Percentiles rank a stretch among this genome's conserved stretches.
Evolutionary conservation across 1,284 basidiomycete species (phyloP).

Genomic region (Marasmius fiardii): DNA sequence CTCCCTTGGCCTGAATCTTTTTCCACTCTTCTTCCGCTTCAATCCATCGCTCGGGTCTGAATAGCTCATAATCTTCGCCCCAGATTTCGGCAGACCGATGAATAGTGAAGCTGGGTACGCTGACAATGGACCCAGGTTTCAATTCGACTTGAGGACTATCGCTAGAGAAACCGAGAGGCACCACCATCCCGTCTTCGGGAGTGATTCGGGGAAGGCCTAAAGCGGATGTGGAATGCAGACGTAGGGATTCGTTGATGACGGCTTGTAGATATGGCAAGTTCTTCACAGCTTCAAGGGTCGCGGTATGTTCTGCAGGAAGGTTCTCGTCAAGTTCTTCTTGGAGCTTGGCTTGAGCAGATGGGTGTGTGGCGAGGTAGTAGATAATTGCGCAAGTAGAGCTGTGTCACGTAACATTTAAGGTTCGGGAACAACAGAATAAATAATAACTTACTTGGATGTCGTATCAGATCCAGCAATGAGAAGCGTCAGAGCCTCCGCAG

Average conservation of each 20-base stretch:
- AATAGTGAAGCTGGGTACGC: slow-evolving; percentile 39
- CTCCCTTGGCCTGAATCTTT: slow-evolving; percentile 9
- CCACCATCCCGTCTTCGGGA: slow-evolving; percentile 21
- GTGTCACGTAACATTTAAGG: slow-evolving; percentile 2
- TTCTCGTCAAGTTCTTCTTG: slow-evolving; percentile 19
- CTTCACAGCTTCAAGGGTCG: slow-evolving; percentile 22
- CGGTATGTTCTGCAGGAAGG: slow-evolving; percentile 11
- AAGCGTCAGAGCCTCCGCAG: slow-evolving; percentile 28
- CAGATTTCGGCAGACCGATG: slow-evolving; percentile 41
- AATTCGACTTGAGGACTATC: slow-evolving; percentile 37
- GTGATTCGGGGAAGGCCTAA: slow-evolving; percentile 28
- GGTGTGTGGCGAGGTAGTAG: slow-evolving; percentile 17
- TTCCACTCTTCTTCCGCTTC: slow-evolving; percentile 26
- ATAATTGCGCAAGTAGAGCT: slow-evolving; percentile 18
- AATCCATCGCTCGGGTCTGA: slow-evolving; percentile 46
- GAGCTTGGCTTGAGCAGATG: slow-evolving; percentile 18
- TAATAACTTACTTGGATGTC: slow-evolving; percentile 27
- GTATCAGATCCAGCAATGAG: slow-evolving; percentile 36
- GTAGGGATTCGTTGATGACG: slow-evolving; percentile 29
- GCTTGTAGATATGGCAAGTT: slow-evolving; percentile 30
- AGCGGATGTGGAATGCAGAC: slow-evolving; percentile 27
- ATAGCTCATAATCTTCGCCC: slow-evolving; percentile 40
- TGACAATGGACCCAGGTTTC: slow-evolving; percentile 24
- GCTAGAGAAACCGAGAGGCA: slow-evolving; percentile 6
- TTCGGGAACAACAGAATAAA: slow-evolving; percentile 17